Evolutionary conservation across 345 rosid species (phyloP).

Genomic region (Salix dunnii): DNA sequence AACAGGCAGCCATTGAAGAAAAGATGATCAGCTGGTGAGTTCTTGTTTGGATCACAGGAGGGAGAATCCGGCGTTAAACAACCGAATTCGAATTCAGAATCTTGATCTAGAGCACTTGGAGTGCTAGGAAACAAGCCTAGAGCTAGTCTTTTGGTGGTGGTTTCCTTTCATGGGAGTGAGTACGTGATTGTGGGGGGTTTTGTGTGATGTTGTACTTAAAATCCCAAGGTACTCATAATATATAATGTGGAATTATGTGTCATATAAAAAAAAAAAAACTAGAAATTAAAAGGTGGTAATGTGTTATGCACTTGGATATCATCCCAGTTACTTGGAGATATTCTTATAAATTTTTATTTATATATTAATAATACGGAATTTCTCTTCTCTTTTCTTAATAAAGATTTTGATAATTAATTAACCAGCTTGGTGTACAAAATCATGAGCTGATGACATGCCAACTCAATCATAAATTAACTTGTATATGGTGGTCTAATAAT

Average conservation of each 20-base stretch:
- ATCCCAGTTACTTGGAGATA: no score
- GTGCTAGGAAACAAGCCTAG: constrained; percentile 42
- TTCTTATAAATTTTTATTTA: no score
- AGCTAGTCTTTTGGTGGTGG: constrained; percentile 23
- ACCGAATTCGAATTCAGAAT: constrained; percentile 69
- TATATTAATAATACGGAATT: no score
- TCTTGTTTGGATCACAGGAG: constrained; percentile 43
- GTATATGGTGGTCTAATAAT: not conserved
- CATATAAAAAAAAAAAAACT: not conserved
- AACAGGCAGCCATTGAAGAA: constrained; percentile 72
- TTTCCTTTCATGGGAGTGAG: constrained; percentile 19
- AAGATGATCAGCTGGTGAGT: constrained; percentile 81
- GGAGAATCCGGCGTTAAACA: constrained; percentile 51
- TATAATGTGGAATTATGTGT: not conserved
- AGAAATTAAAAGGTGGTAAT: not conserved
- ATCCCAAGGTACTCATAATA: not conserved
- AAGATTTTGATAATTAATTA: not conserved
- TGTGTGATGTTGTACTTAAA: not conserved
- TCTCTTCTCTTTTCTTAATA: no score
- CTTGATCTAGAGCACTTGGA: constrained; percentile 27
- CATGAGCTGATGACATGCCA: constrained; percentile 26
- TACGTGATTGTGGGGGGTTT: not conserved
- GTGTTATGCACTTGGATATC: not conserved
- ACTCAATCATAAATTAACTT: constrained; percentile 8
- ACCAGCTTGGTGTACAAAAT: constrained; percentile 15